Conservation (phyloP, 225 moss, liverwort and hornwort genomes). For the Sphagnum tenellum region DNA sequence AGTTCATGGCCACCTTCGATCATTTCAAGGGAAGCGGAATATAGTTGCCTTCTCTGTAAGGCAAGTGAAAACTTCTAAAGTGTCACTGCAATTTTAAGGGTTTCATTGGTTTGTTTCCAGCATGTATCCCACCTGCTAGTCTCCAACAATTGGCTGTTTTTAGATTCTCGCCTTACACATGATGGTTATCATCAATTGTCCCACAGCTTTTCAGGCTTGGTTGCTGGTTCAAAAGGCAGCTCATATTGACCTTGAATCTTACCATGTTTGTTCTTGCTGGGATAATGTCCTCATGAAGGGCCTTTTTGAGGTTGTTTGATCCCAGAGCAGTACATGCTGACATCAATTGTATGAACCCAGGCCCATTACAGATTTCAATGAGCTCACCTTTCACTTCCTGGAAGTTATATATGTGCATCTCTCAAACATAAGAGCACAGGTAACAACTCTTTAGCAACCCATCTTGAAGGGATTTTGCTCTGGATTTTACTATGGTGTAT, state of each 20-base stretch:
- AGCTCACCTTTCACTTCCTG: slow-evolving; percentile 90
- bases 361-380: slow-evolving; percentile 86
- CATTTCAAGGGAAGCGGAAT: slow-evolving; percentile 89
- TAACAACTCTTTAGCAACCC: slow-evolving; percentile 7
- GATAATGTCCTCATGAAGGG: too few relatives aligned
- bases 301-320: too few relatives aligned
- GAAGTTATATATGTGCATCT: slow-evolving; percentile 89
- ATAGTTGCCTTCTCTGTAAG: slow-evolving; percentile 89
- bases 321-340: neutral
- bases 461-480: too few relatives aligned
- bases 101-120: too few relatives aligned
- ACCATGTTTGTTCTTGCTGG: neutral
- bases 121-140: too few relatives aligned
- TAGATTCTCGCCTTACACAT: too few relatives aligned
- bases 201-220: too few relatives aligned
- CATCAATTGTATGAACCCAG: slow-evolving; percentile 21
- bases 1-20: slow-evolving; percentile 85
- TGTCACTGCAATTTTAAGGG: too few relatives aligned
- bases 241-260: neutral
- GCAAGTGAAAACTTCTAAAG: slow-evolving; percentile 14
- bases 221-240: too few relatives aligned
- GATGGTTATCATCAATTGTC: too few relatives aligned
- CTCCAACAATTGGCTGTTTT: too few relatives aligned
- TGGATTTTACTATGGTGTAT: too few relatives aligned
- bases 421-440: slow-evolving; percentile 46